A percentile compares a stretch with the other conserved stretches of the same genome.
phyloP scores from a whole-genome alignment of 1,139 yeast genomes.

The Hanseniaspora uvarum region DNA sequence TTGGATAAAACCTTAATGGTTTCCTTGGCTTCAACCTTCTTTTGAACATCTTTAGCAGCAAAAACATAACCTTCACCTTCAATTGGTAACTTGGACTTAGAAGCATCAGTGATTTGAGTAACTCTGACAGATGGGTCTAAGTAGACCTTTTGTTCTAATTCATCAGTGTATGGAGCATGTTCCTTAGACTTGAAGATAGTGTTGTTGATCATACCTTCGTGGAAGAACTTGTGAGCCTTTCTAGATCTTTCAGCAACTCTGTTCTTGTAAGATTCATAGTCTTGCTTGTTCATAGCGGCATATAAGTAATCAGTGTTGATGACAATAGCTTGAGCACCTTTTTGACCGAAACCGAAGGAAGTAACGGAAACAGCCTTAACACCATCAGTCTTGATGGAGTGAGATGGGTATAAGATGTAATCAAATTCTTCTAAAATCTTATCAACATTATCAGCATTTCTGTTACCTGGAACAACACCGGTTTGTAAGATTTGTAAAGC shows the following conservation, averaged over 20 bases:
- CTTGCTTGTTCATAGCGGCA: slow-evolving; percentile 62
- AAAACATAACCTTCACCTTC: slow-evolving; percentile 37
- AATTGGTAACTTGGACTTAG: slow-evolving; percentile 29
- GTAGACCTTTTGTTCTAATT: slow-evolving; percentile 79
- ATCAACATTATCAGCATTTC: slow-evolving; percentile 96
- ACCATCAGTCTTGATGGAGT: slow-evolving; percentile 89
- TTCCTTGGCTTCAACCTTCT: slow-evolving; percentile 22
- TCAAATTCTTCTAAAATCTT: slow-evolving; percentile 69
- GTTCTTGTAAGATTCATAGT: slow-evolving; percentile 57
- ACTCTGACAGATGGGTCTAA: slow-evolving; percentile 94
- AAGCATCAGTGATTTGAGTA: slow-evolving; percentile 39
- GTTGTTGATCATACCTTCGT: slow-evolving; percentile 85
- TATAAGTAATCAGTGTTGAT: slow-evolving; percentile 88
- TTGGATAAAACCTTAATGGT: slow-evolving; percentile 38
- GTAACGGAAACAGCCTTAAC: slow-evolving; percentile 94
- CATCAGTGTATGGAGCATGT: slow-evolving; percentile 82
- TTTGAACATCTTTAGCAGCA: slow-evolving; percentile 32
- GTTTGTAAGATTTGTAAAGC: slow-evolving; percentile 83
- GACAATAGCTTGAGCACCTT: slow-evolving; percentile 93
- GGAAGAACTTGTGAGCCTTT: slow-evolving; percentile 90
- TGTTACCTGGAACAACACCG: slow-evolving; percentile 96
- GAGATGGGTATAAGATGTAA: slow-evolving; percentile 86
- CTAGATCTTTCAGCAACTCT: slow-evolving; percentile 76
- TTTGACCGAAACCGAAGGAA: slow-evolving; percentile 98
- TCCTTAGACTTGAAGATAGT: slow-evolving; percentile 88